Evolutionary conservation across 257 asterid species (phyloP), one percentile per base, ranked within the genome.

Genomic region (Cynanchum wilfordii): DNA sequence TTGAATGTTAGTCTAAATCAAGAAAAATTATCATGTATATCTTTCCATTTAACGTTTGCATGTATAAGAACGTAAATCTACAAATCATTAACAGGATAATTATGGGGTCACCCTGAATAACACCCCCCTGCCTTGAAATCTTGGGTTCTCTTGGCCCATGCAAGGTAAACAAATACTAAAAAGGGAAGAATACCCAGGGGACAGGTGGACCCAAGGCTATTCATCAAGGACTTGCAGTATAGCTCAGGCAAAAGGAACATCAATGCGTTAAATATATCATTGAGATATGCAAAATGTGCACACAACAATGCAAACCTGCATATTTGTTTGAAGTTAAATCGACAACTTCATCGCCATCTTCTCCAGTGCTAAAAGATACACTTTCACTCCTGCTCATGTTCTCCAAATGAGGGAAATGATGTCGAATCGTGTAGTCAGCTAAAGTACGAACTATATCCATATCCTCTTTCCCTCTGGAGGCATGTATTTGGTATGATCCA

Each of bases 401-500:
- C 79, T 92, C 91, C 74, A 95, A 76, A 84, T 95, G 97, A 57
- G 93, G 87, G 78, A 85, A 95, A 82, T 95, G 99, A 81, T 90
- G 88, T 82, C 82, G 82, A 75, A 95, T 92, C 69, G 89, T 82
- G 84, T 89, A 95, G 78, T 95, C 96, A 71, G 97, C 96, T 84
- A 95, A 82, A 76, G 83, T 79, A 71, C 90, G 92, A 73, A 95
- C 93, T 69, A 90, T 84, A 69, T 78, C 90, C 79, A 90, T 78
- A 83, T 92, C 94, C 50, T 86, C 90, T 75, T 87, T 85, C 80
- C 90, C 96, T 83, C 98, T 88, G 25, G 86, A 81, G 69, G 99
- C 97, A 81, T 95, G 99, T 73, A 95, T 79, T 84, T 95, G 98
- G 84, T 77, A 95, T 44, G 99, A 92, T 80, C 99, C 99, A 84